Evolutionary conservation across 2,329 filamentous ascomycete genomes (phyloP).

Genomic region (Hypoxylon sp.): DNA sequence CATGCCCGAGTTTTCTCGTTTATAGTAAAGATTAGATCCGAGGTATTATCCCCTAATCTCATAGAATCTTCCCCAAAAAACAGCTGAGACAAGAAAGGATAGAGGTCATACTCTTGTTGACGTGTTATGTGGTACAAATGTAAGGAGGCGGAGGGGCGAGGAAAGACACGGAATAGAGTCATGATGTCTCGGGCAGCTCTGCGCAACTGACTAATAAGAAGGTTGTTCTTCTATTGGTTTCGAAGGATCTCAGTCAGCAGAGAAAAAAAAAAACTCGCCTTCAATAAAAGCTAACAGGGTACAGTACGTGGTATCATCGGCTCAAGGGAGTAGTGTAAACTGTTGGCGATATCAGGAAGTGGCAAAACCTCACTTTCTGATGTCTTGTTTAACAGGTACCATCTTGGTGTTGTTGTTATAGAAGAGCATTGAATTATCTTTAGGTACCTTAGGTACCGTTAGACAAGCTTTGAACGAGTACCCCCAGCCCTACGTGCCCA

Average conservation of each 20-base stretch:
- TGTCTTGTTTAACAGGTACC: background rate
- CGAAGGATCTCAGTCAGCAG: constrained; percentile 35
- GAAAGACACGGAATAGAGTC: background rate
- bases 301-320: background rate
- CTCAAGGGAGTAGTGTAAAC: background rate
- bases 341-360: background rate
- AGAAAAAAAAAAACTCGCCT: constrained; percentile 5
- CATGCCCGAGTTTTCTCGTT: background rate
- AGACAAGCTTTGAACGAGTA: background rate
- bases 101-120: background rate
- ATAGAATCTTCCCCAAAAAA: constrained; percentile 2
- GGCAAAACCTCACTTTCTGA: background rate
- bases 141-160: constrained; percentile 10
- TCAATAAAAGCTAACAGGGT: constrained; percentile 6
- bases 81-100: background rate
- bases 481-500: constrained; percentile 27
- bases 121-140: constrained; percentile 1
- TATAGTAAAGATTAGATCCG: background rate
- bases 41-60: constrained; percentile 5
- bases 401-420: constrained; percentile 6
- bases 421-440: background rate
- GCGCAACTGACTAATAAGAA: constrained; percentile 9
- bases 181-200: background rate
- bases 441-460: background rate
- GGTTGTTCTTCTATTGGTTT: constrained; percentile 24